phyloP scores from a whole-genome alignment of 2,329 filamentous ascomycete genomes.

The Kalaharituber pfeilii region DNA sequence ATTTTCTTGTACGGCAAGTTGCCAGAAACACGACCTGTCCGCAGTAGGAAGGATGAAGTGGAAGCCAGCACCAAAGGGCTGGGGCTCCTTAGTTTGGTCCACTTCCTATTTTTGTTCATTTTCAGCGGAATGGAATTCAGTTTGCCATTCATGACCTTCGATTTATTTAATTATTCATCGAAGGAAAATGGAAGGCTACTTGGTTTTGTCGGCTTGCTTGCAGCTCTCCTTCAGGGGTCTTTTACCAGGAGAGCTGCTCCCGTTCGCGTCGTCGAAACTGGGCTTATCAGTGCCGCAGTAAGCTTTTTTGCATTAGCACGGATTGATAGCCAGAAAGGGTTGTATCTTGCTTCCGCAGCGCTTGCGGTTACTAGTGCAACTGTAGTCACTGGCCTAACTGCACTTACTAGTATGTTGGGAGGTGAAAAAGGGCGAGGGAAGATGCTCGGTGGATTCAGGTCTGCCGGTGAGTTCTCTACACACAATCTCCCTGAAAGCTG shows the following conservation, averaged over 20 bases:
- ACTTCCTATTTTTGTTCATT: conserved; percentile 84
- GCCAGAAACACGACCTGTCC: conserved; percentile 63
- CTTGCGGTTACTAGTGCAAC: conserved; percentile 84
- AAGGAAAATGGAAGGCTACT: conserved; percentile 69
- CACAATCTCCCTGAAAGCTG: not conserved
- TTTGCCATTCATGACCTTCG: conserved; percentile 91
- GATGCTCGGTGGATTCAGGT: conserved; percentile 65
- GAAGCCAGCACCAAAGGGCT: conserved; percentile 20
- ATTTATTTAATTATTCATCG: conserved; percentile 69
- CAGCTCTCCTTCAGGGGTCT: conserved; percentile 83
- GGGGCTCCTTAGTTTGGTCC: conserved; percentile 60
- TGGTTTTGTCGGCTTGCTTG: conserved; percentile 78
- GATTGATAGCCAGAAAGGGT: conserved; percentile 46
- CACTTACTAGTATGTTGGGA: conserved; percentile 80
- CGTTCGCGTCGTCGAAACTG: conserved; percentile 59
- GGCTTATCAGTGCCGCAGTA: conserved; percentile 56
- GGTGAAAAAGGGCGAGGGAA: conserved; percentile 61
- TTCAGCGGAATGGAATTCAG: conserved; percentile 98
- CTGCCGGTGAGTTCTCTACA: conserved; percentile 14
- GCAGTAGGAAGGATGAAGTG: conserved; percentile 21
- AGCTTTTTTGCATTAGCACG: conserved; percentile 66
- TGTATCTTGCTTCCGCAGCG: conserved; percentile 69
- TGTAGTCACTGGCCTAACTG: conserved; percentile 85
- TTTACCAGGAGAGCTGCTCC: conserved; percentile 73
- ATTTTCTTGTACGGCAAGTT: conserved; percentile 67